Percentiles rank a stretch among this genome's conserved stretches.
These are phyloP conservation scores for Chenopodium album DNA, from an alignment of 148 eudicot genomes.

Conservation along the genomic window DNA sequence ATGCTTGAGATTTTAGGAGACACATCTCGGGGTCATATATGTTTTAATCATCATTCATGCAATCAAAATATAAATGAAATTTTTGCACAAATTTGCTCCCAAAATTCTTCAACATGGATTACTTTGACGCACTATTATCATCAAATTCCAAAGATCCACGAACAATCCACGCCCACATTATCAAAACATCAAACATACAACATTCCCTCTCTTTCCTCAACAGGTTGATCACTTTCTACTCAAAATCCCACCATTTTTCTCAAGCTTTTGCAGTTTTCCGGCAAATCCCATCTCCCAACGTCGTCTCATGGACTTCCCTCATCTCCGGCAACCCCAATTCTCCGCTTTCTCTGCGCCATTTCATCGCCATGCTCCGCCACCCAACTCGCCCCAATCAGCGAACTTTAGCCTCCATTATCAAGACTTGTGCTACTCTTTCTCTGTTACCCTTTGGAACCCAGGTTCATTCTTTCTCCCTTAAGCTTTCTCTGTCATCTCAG, in stretches of 20 bases:
- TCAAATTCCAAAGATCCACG: slow-evolving; percentile 39
- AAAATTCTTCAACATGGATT: neutral
- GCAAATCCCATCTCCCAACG: slow-evolving; percentile 55
- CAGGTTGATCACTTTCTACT: slow-evolving; percentile 57
- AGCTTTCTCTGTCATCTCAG: slow-evolving; percentile 31
- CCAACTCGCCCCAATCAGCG: slow-evolving; percentile 49
- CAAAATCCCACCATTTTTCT: slow-evolving; percentile 40
- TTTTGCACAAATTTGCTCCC: neutral
- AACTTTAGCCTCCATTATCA: slow-evolving; percentile 49
- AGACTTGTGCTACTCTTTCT: slow-evolving; percentile 42
- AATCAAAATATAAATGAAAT: neutral
- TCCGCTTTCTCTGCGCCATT: slow-evolving; percentile 40
- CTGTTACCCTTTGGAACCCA: slow-evolving; percentile 40
- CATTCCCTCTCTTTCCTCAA: slow-evolving; percentile 33
- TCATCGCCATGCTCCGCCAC: slow-evolving; percentile 68
- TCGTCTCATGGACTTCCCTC: slow-evolving; percentile 67
- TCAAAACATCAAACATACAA: slow-evolving; percentile 32
- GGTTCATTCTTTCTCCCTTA: slow-evolving; percentile 40
- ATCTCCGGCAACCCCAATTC: slow-evolving; percentile 58
- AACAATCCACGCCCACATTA: slow-evolving; percentile 41
- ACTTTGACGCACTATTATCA: neutral
- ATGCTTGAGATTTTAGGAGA: too few species aligned
- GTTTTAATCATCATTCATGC: too few species aligned
- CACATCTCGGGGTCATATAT: too few species aligned
- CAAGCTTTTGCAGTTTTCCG: slow-evolving; percentile 40